These are phyloP conservation scores for Colletotrichum eleusines DNA, from an alignment of 2,329 filamentous ascomycete species.

Conservation along the genomic window DNA sequence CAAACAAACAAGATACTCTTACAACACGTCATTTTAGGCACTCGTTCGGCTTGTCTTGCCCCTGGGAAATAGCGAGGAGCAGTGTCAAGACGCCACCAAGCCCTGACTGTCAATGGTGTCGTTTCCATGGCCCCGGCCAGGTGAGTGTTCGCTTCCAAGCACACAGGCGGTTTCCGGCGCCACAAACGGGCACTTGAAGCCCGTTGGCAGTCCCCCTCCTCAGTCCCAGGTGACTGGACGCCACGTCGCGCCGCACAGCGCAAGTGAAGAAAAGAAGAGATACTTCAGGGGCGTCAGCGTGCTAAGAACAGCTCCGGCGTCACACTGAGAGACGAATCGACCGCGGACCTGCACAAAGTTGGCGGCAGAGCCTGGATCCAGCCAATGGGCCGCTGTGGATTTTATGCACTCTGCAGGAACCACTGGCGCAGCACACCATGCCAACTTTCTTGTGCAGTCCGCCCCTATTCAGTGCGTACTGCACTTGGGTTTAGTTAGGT, in stretches of 20 bases:
- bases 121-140: constrained; percentile 24
- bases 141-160: constrained; percentile 5
- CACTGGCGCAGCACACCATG: too few relatives aligned
- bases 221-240: constrained; percentile 31
- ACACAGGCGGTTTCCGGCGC: constrained; percentile 27
- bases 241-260: constrained; percentile 33
- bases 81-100: constrained; percentile 11
- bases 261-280: constrained; percentile 23
- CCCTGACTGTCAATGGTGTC: constrained; percentile 13
- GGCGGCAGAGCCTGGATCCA: neutral
- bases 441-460: constrained; percentile 29
- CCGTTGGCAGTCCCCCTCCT: constrained; percentile 2
- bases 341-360: constrained; percentile 29
- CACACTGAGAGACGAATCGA: constrained; percentile 23
- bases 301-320: constrained; percentile 33
- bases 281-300: constrained; percentile 25
- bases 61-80: constrained; percentile 19
- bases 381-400: constrained; percentile 18
- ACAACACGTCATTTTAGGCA: constrained; percentile 22
- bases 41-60: constrained; percentile 10
- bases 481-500: neutral
- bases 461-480: constrained; percentile 32
- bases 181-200: constrained; percentile 33
- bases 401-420: constrained; percentile 37
- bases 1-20: neutral